phyloP scores from a whole-genome alignment of 108 stramenopile genomes.

The Nitzschia sp. region DNA sequence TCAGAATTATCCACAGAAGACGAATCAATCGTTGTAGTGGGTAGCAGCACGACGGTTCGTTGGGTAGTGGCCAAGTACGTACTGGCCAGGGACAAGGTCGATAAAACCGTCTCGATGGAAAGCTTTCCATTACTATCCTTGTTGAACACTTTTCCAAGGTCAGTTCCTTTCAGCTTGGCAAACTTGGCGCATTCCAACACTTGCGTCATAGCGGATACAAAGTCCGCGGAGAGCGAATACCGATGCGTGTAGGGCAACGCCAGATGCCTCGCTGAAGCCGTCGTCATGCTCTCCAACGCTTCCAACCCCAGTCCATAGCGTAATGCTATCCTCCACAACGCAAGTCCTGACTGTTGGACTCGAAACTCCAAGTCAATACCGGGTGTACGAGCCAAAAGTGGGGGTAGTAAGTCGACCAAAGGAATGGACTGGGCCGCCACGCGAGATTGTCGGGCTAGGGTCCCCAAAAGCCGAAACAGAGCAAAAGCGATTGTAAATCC shows the following conservation, averaged over 20 bases:
- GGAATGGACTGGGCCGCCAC: conserved; percentile 49
- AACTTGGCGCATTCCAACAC: conserved; percentile 39
- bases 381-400: conserved; percentile 31
- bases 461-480: conserved; percentile 54
- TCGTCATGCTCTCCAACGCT: conserved; percentile 50
- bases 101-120: background rate
- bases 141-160: background rate
- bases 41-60: background rate
- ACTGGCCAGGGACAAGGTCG: background rate
- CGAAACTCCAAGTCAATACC: conserved; percentile 30
- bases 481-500: conserved; percentile 34
- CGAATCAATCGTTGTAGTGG: background rate
- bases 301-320: conserved; percentile 72
- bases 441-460: conserved; percentile 80
- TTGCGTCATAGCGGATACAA: conserved; percentile 44
- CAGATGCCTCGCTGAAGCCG: conserved; percentile 47
- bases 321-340: conserved; percentile 71
- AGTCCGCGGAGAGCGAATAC: conserved; percentile 58
- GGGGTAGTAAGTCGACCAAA: conserved; percentile 35
- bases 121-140: background rate
- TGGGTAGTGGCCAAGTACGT: conserved; percentile 10
- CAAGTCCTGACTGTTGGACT: conserved; percentile 58
- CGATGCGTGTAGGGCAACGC: conserved; percentile 25
- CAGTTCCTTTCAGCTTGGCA: background rate
- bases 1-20: background rate